Evolutionary conservation across 2,329 filamentous ascomycete genomes (phyloP).

Genomic region (Trichophyton benhamiae): DNA sequence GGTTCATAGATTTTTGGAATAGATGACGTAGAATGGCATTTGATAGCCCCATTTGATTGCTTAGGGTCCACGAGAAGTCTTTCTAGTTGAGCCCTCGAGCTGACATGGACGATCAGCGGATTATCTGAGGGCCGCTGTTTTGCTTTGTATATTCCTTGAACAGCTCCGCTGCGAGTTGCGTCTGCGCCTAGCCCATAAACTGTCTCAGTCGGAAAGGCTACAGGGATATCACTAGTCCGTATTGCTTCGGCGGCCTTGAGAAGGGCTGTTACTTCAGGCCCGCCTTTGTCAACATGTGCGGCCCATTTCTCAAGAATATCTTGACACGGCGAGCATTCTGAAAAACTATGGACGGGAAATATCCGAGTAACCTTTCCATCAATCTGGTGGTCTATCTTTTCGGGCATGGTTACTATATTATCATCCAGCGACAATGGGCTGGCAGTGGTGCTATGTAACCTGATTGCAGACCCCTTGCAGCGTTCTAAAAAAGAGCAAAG

Average conservation of each 20-base stretch:
- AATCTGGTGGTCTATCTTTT: neutral
- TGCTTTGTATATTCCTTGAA: constrained; percentile 81
- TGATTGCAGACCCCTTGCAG: neutral
- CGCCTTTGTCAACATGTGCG: constrained; percentile 24
- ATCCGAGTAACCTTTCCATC: constrained; percentile 21
- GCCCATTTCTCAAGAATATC: constrained; percentile 31
- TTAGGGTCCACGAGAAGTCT: constrained; percentile 41
- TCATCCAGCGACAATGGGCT: neutral
- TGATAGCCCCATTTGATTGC: constrained; percentile 21
- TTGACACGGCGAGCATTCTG: constrained; percentile 21
- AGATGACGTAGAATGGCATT: constrained; percentile 15
- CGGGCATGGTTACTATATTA: neutral
- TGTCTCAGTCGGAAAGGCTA: constrained; percentile 94
- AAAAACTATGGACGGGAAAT: constrained; percentile 28
- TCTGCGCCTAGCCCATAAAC: constrained; percentile 96
- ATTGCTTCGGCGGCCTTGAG: constrained; percentile 55
- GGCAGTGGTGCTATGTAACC: neutral
- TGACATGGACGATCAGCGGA: constrained; percentile 84
- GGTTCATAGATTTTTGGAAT: constrained; percentile 67
- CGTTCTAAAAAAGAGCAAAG: neutral
- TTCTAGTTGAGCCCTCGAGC: constrained; percentile 65
- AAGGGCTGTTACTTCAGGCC: constrained; percentile 42
- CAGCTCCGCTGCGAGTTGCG: constrained; percentile 70
- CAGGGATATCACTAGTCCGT: constrained; percentile 55
- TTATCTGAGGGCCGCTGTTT: constrained; percentile 91